These are phyloP conservation scores for Aureococcus anophagefferens DNA, from an alignment of 108 stramenopile genomes.

Conservation along the genomic window DNA sequence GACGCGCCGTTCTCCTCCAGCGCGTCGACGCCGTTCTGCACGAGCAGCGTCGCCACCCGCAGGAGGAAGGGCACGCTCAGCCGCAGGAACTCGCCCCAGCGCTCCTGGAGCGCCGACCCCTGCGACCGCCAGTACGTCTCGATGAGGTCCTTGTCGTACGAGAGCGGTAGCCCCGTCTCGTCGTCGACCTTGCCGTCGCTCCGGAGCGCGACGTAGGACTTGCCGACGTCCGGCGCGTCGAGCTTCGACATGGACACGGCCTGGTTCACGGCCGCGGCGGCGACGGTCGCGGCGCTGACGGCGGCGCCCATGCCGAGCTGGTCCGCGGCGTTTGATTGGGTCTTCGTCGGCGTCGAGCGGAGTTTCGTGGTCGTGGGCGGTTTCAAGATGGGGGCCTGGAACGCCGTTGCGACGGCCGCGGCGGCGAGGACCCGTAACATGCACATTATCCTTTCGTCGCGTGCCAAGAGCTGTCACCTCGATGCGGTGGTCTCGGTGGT, in stretches of 20 bases:
- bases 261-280: constrained; percentile 77
- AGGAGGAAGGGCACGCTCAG: constrained; percentile 78
- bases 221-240: constrained; percentile 57
- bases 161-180: constrained; percentile 74
- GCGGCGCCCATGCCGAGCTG: too few species aligned
- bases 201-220: constrained; percentile 63
- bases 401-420: too few species aligned
- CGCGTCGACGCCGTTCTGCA: constrained; percentile 63
- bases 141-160: constrained; percentile 80
- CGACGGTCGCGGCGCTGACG: constrained; percentile 54
- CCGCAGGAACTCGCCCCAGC: constrained; percentile 80
- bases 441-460: too few species aligned
- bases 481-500: too few species aligned
- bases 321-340: too few species aligned
- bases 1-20: constrained; percentile 65
- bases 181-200: constrained; percentile 41
- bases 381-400: too few species aligned
- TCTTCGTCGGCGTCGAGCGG: too few species aligned
- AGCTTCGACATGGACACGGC: constrained; percentile 73
- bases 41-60: constrained; percentile 57
- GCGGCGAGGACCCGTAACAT: too few species aligned
- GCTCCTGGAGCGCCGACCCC: constrained; percentile 64
- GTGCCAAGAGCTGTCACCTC: too few species aligned
- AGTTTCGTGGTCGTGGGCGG: too few species aligned
- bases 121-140: constrained; percentile 79